Base-by-base conservation (phyloP, 768 basidiomycete genomes). In the Russula sp. region DNA sequence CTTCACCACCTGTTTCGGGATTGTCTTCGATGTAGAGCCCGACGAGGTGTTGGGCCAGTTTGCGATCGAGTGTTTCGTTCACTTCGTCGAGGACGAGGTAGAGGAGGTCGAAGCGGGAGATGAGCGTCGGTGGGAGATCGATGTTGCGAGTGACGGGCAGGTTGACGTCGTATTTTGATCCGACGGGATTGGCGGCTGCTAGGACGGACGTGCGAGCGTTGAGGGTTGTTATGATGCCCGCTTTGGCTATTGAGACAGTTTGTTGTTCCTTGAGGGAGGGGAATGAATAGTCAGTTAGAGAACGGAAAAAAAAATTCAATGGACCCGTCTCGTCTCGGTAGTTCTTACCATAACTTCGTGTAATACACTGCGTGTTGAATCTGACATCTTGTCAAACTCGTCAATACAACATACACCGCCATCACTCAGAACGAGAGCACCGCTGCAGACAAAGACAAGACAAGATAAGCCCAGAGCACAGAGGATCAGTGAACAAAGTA, bases 311-410 rank as follows among this genome's bases (percentile, higher is more conserved):
- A 34, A 7, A 1, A n/a, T n/a, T 46, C 8, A 46, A 11, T 10
- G n/a, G 18, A 11, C n/a, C 4, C 3, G 28, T 30, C 28, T 44
- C 42, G n/a, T n/a, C n/a, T n/a, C n/a, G n/a, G n/a, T 44, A 20
- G 20, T n/a, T 38, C 81, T 59, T 68, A 92, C 92, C 96, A 98
- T 98, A 18, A 97, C 95, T 85, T 98, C 96, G 76, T 99, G 97
- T 51, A 99, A 84, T 10, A 98, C 96, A 73, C 97, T 98, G 53
- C 97, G 88, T 50, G 97, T 98, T 5, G 92, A 85, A 65, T 98
- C 89, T 40, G 95, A 94, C 97, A 99, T 99, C 76, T 99, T 99
- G 78, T 99, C 97, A 70, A 99, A 98, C 76, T 98, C 96, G 70
- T 98, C 96, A 69, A 98, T 98, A 73, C 96, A 98, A 73, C 94